Conservation (phyloP, 208 protist genomes). For the Acanthamoeba comandoni region DNA sequence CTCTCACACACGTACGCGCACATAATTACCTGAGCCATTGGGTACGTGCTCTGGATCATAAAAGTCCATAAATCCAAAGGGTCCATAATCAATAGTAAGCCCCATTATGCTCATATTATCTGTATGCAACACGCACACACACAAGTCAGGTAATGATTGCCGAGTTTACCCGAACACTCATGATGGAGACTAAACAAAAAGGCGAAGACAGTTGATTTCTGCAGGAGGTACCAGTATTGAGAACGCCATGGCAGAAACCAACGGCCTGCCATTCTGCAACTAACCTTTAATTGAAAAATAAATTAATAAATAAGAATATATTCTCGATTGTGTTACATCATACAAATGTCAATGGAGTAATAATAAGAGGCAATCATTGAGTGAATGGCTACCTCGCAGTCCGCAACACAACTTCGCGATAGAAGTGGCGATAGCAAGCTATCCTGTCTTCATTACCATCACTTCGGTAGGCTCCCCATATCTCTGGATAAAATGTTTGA, state of each 20-base stretch:
- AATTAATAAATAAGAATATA: not conserved
- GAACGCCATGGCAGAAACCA: slow-evolving; percentile 85
- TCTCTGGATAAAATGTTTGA: slow-evolving; percentile 74
- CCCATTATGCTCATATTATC: slow-evolving; percentile 88
- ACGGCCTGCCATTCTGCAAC: slow-evolving; percentile 84
- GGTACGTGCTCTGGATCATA: slow-evolving; percentile 78
- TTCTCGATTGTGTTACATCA: not conserved
- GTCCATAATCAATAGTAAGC: slow-evolving; percentile 88
- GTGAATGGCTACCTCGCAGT: slow-evolving; percentile 73
- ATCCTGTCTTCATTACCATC: slow-evolving; percentile 49
- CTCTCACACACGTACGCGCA: too few species aligned
- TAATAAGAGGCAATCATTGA: too few species aligned
- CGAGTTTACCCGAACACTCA: too few species aligned
- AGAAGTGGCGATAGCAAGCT: slow-evolving; percentile 57
- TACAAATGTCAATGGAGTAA: too few species aligned
- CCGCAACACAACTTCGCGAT: slow-evolving; percentile 74
- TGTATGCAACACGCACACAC: slow-evolving; percentile 71
- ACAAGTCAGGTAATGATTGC: not conserved
- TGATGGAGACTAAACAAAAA: too few species aligned
- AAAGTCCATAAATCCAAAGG: slow-evolving; percentile 87
- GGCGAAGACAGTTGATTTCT: too few species aligned
- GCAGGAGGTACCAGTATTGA: too few species aligned
- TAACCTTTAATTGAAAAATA: slow-evolving; percentile 9
- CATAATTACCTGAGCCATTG: slow-evolving; percentile 70
- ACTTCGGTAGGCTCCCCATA: slow-evolving; percentile 13